Evolutionary conservation across 2,329 filamentous ascomycete genomes (phyloP).

Genomic region (Passalora sequoiae): DNA sequence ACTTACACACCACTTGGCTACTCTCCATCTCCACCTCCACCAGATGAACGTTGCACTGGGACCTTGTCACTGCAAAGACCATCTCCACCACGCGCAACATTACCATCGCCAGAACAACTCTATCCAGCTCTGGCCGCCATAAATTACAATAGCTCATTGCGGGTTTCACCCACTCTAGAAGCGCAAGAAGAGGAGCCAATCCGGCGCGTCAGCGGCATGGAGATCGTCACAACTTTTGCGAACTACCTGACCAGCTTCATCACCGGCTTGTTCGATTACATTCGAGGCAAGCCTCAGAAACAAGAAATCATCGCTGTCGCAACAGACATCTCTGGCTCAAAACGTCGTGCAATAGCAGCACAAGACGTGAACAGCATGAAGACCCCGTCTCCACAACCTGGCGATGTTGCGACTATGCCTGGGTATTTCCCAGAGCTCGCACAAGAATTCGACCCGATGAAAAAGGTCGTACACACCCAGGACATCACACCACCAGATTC

Average conservation of each 20-base stretch:
- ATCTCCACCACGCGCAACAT: not conserved
- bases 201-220: not conserved
- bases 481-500: constrained; percentile 16
- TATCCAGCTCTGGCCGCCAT: not conserved
- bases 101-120: not conserved
- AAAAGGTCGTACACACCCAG: not conserved
- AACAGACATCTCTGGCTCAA: constrained; percentile 10
- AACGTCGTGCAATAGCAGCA: constrained; percentile 18
- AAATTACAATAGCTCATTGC: not conserved
- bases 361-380: constrained; percentile 6
- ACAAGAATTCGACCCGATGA: not conserved
- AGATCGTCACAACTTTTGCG: not conserved
- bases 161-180: no score
- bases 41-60: not conserved
- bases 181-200: not conserved
- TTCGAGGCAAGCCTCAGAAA: constrained; percentile 5
- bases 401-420: constrained; percentile 3
- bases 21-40: no score
- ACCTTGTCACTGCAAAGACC: not conserved
- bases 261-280: not conserved
- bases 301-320: constrained; percentile 17
- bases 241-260: not conserved
- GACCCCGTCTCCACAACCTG: constrained; percentile 4
- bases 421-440: constrained; percentile 1
- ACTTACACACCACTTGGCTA: not conserved